Evolutionary conservation across 208 protist species (phyloP).

Genomic region (Crithidia fasciculata): DNA sequence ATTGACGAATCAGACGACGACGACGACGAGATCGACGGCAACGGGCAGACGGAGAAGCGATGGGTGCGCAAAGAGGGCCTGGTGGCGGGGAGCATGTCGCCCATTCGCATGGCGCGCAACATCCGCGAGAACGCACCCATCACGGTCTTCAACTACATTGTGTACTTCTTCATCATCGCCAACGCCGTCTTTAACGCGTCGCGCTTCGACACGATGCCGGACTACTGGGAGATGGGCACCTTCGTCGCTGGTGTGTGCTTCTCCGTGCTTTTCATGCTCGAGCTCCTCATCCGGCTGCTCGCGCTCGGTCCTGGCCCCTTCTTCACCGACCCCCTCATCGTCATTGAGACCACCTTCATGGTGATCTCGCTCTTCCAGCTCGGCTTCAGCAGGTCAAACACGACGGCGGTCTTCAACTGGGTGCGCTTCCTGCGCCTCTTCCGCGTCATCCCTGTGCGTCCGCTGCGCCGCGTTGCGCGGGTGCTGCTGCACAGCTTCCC

Average conservation of each 20-base stretch:
- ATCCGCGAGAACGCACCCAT: constrained; percentile 85
- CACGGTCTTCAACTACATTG: constrained; percentile 76
- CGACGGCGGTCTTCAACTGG: constrained; percentile 90
- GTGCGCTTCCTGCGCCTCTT: constrained; percentile 83
- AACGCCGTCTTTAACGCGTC: constrained; percentile 91
- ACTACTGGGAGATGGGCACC: constrained; percentile 77
- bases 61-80: constrained; percentile 58
- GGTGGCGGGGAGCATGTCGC: constrained; percentile 59
- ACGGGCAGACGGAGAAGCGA: constrained; percentile 28
- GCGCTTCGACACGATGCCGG: constrained; percentile 80
- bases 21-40: constrained; percentile 26
- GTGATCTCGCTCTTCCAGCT: constrained; percentile 90
- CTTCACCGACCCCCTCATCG: constrained; percentile 75
- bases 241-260: constrained; percentile 80
- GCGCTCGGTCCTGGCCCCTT: constrained; percentile 84
- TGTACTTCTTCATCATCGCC: constrained; percentile 80
- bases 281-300: constrained; percentile 83
- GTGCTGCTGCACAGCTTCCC: constrained; percentile 81
- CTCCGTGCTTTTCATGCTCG: constrained; percentile 83
- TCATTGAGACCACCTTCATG: constrained; percentile 74
- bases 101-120: constrained; percentile 85
- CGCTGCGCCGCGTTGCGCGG: constrained; percentile 74
- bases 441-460: constrained; percentile 60
- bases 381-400: constrained; percentile 82
- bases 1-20: constrained; percentile 44